Conservation (phyloP, 1,284 basidiomycete species). For the Ceratorhiza oryzae-sativae region DNA sequence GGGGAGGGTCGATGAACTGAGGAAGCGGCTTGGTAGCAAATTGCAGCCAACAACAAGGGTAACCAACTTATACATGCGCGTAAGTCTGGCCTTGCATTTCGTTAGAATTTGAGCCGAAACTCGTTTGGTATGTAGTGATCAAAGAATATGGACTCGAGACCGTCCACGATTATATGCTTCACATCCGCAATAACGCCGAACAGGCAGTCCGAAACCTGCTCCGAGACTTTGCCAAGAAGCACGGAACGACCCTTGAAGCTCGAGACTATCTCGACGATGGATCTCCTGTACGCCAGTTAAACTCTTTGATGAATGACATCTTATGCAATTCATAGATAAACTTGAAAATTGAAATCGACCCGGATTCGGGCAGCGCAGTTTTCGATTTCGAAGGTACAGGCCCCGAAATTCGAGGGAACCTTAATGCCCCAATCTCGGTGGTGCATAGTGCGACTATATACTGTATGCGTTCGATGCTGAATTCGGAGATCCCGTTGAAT, state of each 20-base stretch:
- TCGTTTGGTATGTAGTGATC: slow-evolving; percentile 61
- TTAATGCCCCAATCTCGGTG: slow-evolving; percentile 89
- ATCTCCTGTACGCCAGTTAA: slow-evolving; percentile 64
- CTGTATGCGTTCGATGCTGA: slow-evolving; percentile 91
- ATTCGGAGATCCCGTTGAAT: slow-evolving; percentile 92
- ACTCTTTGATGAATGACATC: no score
- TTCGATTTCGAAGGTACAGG: slow-evolving; percentile 94
- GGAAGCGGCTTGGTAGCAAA: slow-evolving; percentile 65
- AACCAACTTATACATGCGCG: slow-evolving; percentile 80
- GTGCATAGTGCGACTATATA: slow-evolving; percentile 95
- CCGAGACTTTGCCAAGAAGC: slow-evolving; percentile 72
- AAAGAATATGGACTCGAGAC: slow-evolving; percentile 85
- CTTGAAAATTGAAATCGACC: slow-evolving; percentile 82
- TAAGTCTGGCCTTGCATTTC: slow-evolving; percentile 51
- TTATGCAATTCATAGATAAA: slow-evolving; percentile 62
- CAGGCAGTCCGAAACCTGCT: slow-evolving; percentile 85
- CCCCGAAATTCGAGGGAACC: slow-evolving; percentile 86
- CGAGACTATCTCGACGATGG: slow-evolving; percentile 89
- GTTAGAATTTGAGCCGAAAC: no score
- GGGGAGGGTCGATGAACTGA: neutral
- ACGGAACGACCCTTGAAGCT: slow-evolving; percentile 72
- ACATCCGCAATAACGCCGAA: slow-evolving; percentile 92
- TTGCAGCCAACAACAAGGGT: slow-evolving; percentile 95
- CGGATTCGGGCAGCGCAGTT: slow-evolving; percentile 76
- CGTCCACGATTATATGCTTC: slow-evolving; percentile 92